These are phyloP conservation scores for Periconia digitata DNA, from an alignment of 2,329 filamentous ascomycete genomes.

Conservation along the genomic window DNA sequence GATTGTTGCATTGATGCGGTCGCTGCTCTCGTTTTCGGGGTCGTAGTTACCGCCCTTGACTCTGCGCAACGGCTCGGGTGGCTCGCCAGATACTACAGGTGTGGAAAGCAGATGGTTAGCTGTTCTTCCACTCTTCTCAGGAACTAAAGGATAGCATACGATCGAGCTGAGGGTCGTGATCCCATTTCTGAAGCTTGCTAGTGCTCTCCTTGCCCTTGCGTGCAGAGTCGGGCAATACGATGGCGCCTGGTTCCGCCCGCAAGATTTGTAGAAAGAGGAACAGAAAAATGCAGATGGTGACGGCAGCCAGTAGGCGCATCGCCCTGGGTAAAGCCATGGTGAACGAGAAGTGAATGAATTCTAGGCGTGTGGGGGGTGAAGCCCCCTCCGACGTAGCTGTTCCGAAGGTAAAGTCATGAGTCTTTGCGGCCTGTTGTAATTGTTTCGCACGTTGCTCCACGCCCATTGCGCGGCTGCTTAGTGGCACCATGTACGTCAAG, in stretches of 20 bases:
- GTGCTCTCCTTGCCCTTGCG: slow-evolving; percentile 21
- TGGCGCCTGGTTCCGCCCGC: slow-evolving; percentile 56
- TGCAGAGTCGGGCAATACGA: slow-evolving; percentile 33
- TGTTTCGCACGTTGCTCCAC: background rate
- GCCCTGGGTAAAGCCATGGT: slow-evolving; percentile 84
- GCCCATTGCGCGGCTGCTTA: background rate
- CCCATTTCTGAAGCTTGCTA: slow-evolving; percentile 60
- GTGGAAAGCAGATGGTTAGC: background rate
- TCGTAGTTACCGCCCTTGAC: slow-evolving; percentile 73
- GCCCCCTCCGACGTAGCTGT: background rate
- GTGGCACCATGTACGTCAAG: background rate
- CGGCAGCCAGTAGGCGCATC: slow-evolving; percentile 74
- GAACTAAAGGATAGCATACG: slow-evolving; percentile 58
- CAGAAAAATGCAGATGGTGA: slow-evolving; percentile 71
- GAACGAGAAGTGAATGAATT: slow-evolving; percentile 4
- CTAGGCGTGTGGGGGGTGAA: background rate
- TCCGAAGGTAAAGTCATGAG: background rate
- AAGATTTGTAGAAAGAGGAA: slow-evolving; percentile 79
- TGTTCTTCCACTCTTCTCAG: slow-evolving; percentile 1
- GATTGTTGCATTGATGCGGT: slow-evolving; percentile 90
- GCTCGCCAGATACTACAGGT: slow-evolving; percentile 76
- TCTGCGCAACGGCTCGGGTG: slow-evolving; percentile 73
- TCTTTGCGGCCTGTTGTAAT: background rate
- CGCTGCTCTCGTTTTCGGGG: slow-evolving; percentile 71
- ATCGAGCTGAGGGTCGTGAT: slow-evolving; percentile 83